Percentiles rank a stretch among this genome's conserved stretches.
Evolutionary conservation across 2,329 filamentous ascomycete genomes (phyloP).

Genomic region (Xylariaceae sp.): DNA sequence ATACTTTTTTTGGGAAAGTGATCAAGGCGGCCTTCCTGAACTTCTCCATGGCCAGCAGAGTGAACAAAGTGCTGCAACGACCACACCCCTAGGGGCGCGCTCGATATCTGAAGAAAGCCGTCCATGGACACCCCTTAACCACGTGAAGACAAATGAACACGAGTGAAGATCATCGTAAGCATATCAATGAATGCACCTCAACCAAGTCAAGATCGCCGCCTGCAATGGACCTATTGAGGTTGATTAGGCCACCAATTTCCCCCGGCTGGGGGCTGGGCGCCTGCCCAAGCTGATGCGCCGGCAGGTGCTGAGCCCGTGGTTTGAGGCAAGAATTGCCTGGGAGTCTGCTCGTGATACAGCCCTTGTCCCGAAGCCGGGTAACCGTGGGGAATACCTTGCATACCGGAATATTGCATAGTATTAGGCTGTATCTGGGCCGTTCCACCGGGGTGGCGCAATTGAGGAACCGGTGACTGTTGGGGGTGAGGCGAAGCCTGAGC

Average conservation of each 20-base stretch:
- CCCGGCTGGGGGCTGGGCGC: constrained; percentile 58
- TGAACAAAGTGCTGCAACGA: constrained; percentile 3
- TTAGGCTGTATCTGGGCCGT: constrained; percentile 52
- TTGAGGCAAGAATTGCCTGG: constrained; percentile 64
- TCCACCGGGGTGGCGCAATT: constrained; percentile 53
- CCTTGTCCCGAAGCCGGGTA: constrained; percentile 52
- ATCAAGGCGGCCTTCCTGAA: constrained; percentile 12
- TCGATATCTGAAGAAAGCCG: background rate
- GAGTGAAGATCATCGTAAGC: background rate
- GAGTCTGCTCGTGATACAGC: constrained; percentile 59
- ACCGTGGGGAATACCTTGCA: constrained; percentile 55
- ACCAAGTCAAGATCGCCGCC: background rate
- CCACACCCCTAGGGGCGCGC: constrained; percentile 5
- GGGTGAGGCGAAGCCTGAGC: constrained; percentile 46
- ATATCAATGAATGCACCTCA: background rate
- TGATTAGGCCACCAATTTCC: constrained; percentile 51
- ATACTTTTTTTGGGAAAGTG: constrained; percentile 2
- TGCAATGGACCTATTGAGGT: constrained; percentile 35
- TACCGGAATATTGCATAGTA: constrained; percentile 56
- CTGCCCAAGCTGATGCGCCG: constrained; percentile 49
- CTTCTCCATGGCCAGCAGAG: constrained; percentile 17
- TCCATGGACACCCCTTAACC: background rate
- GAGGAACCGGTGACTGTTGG: constrained; percentile 53
- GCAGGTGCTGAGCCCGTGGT: constrained; percentile 47
- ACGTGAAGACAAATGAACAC: background rate